These are phyloP conservation scores for Hirschfeldia incana DNA, from an alignment of 345 rosid genomes.

Conservation along the genomic window DNA sequence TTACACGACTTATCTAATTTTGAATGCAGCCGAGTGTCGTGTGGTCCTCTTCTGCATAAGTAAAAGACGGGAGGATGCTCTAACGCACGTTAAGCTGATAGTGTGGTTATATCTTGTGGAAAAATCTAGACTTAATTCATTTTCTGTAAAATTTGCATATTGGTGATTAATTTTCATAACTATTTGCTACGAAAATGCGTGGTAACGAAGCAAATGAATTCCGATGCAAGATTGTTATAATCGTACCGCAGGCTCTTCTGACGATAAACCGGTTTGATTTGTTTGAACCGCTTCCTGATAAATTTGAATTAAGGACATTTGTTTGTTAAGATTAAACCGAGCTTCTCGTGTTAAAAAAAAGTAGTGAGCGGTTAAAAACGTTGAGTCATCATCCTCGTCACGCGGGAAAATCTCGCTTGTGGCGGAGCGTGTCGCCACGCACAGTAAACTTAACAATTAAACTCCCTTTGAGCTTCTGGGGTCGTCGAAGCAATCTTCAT, in stretches of 20 bases:
- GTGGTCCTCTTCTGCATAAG: neutral
- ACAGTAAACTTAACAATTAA: conserved; percentile 5
- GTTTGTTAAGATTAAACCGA: neutral
- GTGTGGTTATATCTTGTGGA: neutral
- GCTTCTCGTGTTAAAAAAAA: neutral
- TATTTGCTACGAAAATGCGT: neutral
- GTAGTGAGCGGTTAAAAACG: conserved; percentile 19
- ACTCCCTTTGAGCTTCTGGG: conserved; percentile 1
- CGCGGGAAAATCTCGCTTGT: conserved; percentile 31
- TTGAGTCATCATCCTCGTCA: neutral
- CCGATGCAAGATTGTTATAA: neutral
- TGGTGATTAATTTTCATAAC: neutral
- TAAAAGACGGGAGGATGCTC: neutral
- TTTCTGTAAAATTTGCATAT: conserved; percentile 10
- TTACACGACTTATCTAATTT: neutral
- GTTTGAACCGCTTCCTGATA: neutral
- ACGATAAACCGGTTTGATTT: conserved; percentile 17
- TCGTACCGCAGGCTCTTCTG: neutral
- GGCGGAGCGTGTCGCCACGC: conserved; percentile 20
- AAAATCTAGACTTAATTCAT: neutral
- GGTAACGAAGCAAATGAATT: conserved; percentile 3
- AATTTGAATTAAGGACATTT: neutral
- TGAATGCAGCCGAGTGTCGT: conserved; percentile 1
- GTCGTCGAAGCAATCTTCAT: conserved; percentile 16
- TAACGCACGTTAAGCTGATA: neutral